A percentile compares a stretch with the other conserved stretches of the same genome.
Evolutionary conservation across 768 basidiomycete species (phyloP).

Genomic region (Mycena olivaceomarginata): DNA sequence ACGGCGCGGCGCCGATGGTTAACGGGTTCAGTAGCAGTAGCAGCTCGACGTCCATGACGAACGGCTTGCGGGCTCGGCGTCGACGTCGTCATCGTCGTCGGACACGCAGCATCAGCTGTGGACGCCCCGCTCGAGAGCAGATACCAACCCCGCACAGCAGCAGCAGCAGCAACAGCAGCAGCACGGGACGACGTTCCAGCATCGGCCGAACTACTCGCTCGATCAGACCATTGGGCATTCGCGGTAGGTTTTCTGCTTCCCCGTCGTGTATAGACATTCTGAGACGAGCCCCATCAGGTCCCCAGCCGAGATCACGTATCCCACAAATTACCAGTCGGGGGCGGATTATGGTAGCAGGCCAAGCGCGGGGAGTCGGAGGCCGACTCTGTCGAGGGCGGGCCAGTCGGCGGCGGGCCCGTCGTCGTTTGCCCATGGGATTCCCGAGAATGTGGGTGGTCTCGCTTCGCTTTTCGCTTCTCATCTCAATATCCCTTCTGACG

Average conservation of each 20-base stretch:
- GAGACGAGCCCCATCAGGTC: constrained; percentile 50
- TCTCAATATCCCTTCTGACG: constrained; percentile 26
- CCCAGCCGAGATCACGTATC: constrained; percentile 62
- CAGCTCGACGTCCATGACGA: constrained; percentile 24
- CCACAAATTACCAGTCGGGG: constrained; percentile 33
- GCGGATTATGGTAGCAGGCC: constrained; percentile 16
- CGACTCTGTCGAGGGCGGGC: constrained; percentile 38
- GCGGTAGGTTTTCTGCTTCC: constrained; percentile 56
- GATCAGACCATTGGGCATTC: constrained; percentile 65
- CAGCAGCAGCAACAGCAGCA: neutral
- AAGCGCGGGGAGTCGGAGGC: constrained; percentile 35
- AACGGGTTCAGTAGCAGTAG: neutral
- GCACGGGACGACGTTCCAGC: constrained; percentile 41
- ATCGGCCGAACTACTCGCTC: constrained; percentile 59
- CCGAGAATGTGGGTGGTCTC: constrained; percentile 65
- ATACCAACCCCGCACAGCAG: constrained; percentile 43
- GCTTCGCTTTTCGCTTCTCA: neutral
- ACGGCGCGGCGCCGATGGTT: neutral
- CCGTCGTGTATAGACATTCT: neutral
- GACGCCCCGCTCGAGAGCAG: constrained; percentile 52
- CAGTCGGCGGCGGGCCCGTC: constrained; percentile 43
- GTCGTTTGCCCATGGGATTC: constrained; percentile 66
- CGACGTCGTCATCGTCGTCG: constrained; percentile 3
- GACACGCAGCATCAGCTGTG: constrained; percentile 53
- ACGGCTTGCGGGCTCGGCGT: constrained; percentile 19